phyloP scores from a whole-genome alignment of 2,329 filamentous ascomycete genomes.

The Aspergillus carbonarius region DNA sequence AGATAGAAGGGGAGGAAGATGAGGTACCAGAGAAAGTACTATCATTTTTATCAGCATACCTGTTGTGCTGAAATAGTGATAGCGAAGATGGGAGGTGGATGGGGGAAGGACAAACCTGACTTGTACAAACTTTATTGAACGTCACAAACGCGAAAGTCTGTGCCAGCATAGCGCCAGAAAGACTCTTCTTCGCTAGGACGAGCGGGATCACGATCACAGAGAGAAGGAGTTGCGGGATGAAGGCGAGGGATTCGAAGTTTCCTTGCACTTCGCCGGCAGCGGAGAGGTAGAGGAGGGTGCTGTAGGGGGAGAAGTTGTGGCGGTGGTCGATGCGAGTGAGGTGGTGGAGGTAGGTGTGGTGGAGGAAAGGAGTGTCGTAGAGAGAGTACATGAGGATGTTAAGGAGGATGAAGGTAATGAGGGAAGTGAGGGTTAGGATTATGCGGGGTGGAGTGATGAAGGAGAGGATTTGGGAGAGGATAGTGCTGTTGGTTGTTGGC shows the following conservation, averaged over 20 bases:
- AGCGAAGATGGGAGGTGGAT: background rate
- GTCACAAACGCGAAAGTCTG: constrained; percentile 97
- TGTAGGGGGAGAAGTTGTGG: constrained; percentile 98
- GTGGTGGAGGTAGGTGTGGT: constrained; percentile 92
- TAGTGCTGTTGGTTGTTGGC: background rate
- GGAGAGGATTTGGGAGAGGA: constrained; percentile 14
- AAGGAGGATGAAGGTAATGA: constrained; percentile 69
- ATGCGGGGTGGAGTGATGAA: constrained; percentile 44
- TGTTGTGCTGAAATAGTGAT: background rate
- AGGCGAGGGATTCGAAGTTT: constrained; percentile 75
- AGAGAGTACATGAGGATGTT: constrained; percentile 77
- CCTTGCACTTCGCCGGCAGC: constrained; percentile 58
- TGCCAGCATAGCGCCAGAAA: constrained; percentile 81
- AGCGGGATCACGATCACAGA: constrained; percentile 75
- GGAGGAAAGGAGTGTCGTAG: constrained; percentile 77
- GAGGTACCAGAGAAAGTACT: constrained; percentile 99
- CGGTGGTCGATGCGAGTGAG: constrained; percentile 90
- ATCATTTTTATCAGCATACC: background rate
- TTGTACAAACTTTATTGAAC: constrained; percentile 99
- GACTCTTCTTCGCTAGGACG: constrained; percentile 73
- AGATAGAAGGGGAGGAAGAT: constrained; percentile 91
- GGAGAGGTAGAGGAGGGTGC: constrained; percentile 81
- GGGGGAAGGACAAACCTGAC: constrained; percentile 64
- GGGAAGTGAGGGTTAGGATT: constrained; percentile 55
- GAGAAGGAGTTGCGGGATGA: constrained; percentile 81